A percentile compares a stretch with the other conserved stretches of the same genome.
These are phyloP conservation scores for Penicillium crystallinum DNA, from an alignment of 495 filamentous ascomycete genomes.

Conservation along the genomic window DNA sequence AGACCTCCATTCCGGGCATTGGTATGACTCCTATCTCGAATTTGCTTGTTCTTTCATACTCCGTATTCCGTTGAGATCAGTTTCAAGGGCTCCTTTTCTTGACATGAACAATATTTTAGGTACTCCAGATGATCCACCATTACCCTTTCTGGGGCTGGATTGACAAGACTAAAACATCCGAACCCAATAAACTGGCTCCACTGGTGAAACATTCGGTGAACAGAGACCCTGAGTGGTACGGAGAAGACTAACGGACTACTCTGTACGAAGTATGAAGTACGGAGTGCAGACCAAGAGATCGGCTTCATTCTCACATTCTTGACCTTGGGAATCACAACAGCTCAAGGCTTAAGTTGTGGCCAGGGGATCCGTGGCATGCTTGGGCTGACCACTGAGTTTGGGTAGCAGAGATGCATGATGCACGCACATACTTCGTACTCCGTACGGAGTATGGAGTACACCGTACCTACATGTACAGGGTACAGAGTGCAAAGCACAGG, in stretches of 20 bases:
- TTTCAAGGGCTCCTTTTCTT: not conserved
- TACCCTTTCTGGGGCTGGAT: constrained; percentile 4
- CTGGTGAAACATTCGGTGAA: constrained; percentile 16
- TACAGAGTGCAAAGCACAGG: too few relatives aligned
- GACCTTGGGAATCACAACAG: not conserved
- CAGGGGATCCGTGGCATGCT: constrained; percentile 1
- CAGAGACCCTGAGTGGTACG: not conserved
- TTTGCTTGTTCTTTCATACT: too few relatives aligned
- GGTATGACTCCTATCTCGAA: too few relatives aligned
- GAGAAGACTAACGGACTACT: not conserved
- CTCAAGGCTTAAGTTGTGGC: not conserved
- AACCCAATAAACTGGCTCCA: constrained; percentile 20
- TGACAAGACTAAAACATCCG: constrained; percentile 4
- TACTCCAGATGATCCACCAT: constrained; percentile 15
- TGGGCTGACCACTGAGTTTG: not conserved
- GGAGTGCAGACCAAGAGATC: too few relatives aligned
- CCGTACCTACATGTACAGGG: too few relatives aligned
- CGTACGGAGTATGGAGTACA: not conserved
- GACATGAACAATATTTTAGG: not conserved
- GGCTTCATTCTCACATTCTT: constrained; percentile 5
- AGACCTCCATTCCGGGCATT: too few relatives aligned
- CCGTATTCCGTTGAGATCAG: too few relatives aligned
- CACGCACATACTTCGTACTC: not conserved
- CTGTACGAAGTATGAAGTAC: too few relatives aligned
- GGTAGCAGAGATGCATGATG: not conserved